Base-by-base conservation (phyloP, 2,329 filamentous ascomycete species). In the Elsinoe arachidis region DNA sequence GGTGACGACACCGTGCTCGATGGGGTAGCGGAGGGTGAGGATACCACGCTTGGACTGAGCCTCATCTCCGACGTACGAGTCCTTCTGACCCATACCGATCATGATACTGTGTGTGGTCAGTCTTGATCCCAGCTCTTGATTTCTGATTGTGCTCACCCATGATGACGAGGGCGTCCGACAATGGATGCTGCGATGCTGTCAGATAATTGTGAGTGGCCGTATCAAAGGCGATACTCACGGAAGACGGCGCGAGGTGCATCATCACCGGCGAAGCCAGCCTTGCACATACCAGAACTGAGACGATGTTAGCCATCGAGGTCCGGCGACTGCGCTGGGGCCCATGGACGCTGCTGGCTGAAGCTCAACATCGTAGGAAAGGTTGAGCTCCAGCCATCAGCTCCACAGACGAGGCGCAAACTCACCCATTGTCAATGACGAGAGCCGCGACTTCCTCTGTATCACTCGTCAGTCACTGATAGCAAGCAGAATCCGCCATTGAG, bases 351-450 rank as follows among this genome's bases (percentile, higher is more conserved):
- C 15, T n/a, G 41, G 9, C 11, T 26, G 30, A 15, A 19, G 49
- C 26, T 37, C 41, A 12, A 46, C 41, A 11, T 43, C 11, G 39
- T 19, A 15, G 17, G 47, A 44, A 35, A 47, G 41, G 26, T 41
- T 19, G 21, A 21, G n/a, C 21, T 39, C 26, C 37, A 46, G 37
- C 38, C 21, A 49, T 37, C 38, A 44, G 35, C 49, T 46, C 49
- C 33, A 11, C 43, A 19, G 43, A 41, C 33, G 17, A 21, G n/a
- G 30, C 21, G 44, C 35, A 57, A 30, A 81, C 91, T 89, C 92
- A 99, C 93, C 93, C 93, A 97, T 99, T 99, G 91, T 99, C 93
- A 82, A 99, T 97, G 80, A 99, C 93, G 89, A 99, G 91, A 79
- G 93, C 93, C 79, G 93, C 93, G 80, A 99, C 93, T 90, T 99